Base-by-base conservation (phyloP, 192 early-diverging fungal species). In the Coemansia reversa region DNA sequence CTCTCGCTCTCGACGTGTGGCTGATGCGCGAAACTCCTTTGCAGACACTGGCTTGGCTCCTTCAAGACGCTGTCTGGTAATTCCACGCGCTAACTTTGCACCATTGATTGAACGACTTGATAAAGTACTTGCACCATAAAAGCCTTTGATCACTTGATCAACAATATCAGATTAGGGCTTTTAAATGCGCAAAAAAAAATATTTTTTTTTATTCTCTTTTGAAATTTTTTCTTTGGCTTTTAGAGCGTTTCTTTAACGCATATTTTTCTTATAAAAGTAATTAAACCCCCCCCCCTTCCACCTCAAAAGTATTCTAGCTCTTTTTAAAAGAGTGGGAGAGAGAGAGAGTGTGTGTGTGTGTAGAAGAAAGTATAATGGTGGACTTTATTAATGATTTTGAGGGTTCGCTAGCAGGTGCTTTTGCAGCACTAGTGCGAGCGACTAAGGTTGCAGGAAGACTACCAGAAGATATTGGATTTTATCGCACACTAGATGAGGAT, bases 41-140 rank as follows among this genome's bases (percentile, higher is more conserved):
- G 84, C 86, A 7, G 93, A 97, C n/a, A 86, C 84, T 71, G 94
- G 94, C 0, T 86, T 97, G 27, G 85, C 86, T 2, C 89, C 93
- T 1, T 83, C 83, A 11, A 61, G 92, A 58, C 73, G 88, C 63
- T 76, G 89, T 64, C 75, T 93, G 70, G 72, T 87, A 61, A 78
- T 91, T 56, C 85, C 82, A 58, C 66, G 75, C 22, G 61, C 65
- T 35, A 87, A 91, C 32, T 50, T 80, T 30, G 11, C 29, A 0
- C 24, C 53, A 0, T 50, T 80, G 7, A 49, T 75, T 27, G 55
- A 62, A 5, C 72, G 72, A 0, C 53, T 80, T 8, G 62, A 74
- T 9, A 32, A 28, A 2, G 63, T 61, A 25, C 51, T 79, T 7
- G 65, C 60, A 1, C 54, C 57, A 19, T 72, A 50, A 65, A 55